A percentile compares a stretch with the other conserved stretches of the same genome.
phyloP scores from a whole-genome alignment of 2,329 filamentous ascomycete genomes.

The Penicillium sp. region DNA sequence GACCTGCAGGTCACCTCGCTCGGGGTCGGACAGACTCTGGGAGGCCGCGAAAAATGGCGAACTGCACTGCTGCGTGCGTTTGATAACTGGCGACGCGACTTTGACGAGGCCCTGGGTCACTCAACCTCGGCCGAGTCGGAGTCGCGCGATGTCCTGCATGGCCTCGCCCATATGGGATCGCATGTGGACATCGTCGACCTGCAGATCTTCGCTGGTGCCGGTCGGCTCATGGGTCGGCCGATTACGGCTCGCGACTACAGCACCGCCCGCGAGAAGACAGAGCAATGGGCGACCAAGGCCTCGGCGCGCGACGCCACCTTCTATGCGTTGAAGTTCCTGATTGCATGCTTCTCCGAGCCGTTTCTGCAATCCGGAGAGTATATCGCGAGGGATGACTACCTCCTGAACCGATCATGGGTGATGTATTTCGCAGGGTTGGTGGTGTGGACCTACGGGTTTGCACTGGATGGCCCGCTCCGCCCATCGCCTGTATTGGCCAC shows the following conservation, averaged over 20 bases:
- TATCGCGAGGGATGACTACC: slow-evolving; percentile 78
- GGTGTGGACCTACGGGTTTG: slow-evolving; percentile 93
- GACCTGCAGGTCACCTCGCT: slow-evolving; percentile 89
- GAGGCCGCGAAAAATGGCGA: slow-evolving; percentile 88
- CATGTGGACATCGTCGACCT: slow-evolving; percentile 97
- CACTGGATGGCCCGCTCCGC: slow-evolving; percentile 73
- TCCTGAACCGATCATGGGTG: slow-evolving; percentile 92
- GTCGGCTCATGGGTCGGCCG: slow-evolving; percentile 75
- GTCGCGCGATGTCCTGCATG: slow-evolving; percentile 82
- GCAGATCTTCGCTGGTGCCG: slow-evolving; percentile 89
- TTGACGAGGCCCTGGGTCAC: slow-evolving; percentile 74
- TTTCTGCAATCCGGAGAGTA: slow-evolving; percentile 52
- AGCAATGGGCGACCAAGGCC: slow-evolving; percentile 83
- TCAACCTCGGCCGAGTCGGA: slow-evolving; percentile 67
- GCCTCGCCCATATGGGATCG: slow-evolving; percentile 95
- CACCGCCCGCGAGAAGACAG: slow-evolving; percentile 72
- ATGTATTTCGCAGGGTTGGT: slow-evolving; percentile 89
- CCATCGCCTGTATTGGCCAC: slow-evolving; percentile 53
- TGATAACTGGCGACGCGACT: slow-evolving; percentile 89
- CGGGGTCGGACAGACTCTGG: slow-evolving; percentile 73
- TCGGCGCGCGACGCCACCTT: slow-evolving; percentile 87
- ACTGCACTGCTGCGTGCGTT: slow-evolving; percentile 81
- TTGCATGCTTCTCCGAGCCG: slow-evolving; percentile 66
- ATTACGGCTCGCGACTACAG: slow-evolving; percentile 80
- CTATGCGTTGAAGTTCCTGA: slow-evolving; percentile 85